Base-by-base conservation (phyloP, 208 protist genomes). In the Naegleria gruberi region DNA sequence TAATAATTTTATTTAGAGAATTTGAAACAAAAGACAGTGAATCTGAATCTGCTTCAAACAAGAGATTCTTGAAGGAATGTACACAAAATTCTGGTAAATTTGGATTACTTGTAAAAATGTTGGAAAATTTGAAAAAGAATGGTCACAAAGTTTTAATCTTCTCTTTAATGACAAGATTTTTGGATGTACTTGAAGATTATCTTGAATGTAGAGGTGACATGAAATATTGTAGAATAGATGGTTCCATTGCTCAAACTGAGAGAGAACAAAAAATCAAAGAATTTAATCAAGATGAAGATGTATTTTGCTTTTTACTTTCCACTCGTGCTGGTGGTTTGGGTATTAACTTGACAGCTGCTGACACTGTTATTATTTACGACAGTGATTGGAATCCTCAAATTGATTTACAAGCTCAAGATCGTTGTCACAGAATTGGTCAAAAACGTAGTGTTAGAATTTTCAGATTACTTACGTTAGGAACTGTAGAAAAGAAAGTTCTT, bases 211-310 rank as follows among this genome's bases (percentile, higher is more conserved):
- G 65, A 77, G 93, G 94, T 87, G 92, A 94, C 37, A 96, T 95
- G 90, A 92, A 93, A 89, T 96, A 96, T 92, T 97, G 95, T 88
- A 95, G 97, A 87, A 95, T 98, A 47, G 97, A 98, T 92, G 97
- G 92, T n/a, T 15, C 7, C 26, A 42, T 81, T 34, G 55, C 46
- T 6, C 41, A 55, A 34, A 37, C 89, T 37, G 82, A 92, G 7
- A 34, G 91, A 51, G 34, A 90, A 84, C 15, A 83, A 42, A 15
- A 19, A 8, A 91, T 91, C 73, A 83, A 51, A 17, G 30, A 51
- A 6, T 91, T 91, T 86, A 91, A 91, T 45, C n/a, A 65, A 6
- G n/a, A 90, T 41, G 12, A 8, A 19, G 87, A 86, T 88, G 12
- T 85, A 8, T 91, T 91, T 57, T n/a, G 10, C 0, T 92, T 92